These are phyloP conservation scores for Trichosporon asahii DNA, from an alignment of 1,284 basidiomycete species.

Conservation along the genomic window DNA sequence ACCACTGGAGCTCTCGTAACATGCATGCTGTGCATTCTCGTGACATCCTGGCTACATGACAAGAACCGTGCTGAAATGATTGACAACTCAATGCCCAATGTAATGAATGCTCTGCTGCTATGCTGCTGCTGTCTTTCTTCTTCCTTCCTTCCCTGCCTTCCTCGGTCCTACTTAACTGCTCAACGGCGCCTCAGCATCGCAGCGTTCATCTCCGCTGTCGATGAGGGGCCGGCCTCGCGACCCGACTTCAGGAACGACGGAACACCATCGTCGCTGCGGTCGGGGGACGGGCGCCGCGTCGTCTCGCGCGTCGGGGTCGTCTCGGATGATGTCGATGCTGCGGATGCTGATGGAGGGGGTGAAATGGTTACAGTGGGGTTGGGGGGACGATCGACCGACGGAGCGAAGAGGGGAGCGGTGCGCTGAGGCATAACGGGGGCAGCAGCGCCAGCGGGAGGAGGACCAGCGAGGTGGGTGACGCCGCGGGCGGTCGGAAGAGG, in stretches of 20 bases:
- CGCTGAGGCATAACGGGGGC: slow-evolving; percentile 4
- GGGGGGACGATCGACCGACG: neutral
- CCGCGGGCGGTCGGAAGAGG: slow-evolving; percentile 5
- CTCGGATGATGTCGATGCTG: slow-evolving; percentile 8
- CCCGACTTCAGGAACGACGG: slow-evolving; percentile 23
- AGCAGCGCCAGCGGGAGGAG: neutral
- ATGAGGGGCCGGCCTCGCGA: slow-evolving; percentile 12
- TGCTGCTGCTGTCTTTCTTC: slow-evolving; percentile 1
- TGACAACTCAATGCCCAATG: neutral
- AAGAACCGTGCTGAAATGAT: slow-evolving; percentile 8
- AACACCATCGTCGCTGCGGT: neutral
- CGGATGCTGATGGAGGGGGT: neutral
- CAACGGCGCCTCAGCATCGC: slow-evolving; percentile 15
- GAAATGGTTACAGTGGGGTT: neutral
- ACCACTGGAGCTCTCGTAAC: neutral
- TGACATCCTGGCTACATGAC: slow-evolving; percentile 21
- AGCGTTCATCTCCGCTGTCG: slow-evolving; percentile 23
- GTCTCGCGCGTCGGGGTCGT: slow-evolving; percentile 2
- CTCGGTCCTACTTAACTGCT: neutral
- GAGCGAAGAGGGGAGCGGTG: neutral
- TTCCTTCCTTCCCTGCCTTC: too few relatives aligned
- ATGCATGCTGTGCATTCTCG: slow-evolving; percentile 7
- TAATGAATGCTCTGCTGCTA: neutral
- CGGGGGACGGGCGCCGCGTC: neutral
- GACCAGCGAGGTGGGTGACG: neutral